Conservation (phyloP, 2,329 filamentous ascomycete genomes). For the Colletotrichum somersetense region DNA sequence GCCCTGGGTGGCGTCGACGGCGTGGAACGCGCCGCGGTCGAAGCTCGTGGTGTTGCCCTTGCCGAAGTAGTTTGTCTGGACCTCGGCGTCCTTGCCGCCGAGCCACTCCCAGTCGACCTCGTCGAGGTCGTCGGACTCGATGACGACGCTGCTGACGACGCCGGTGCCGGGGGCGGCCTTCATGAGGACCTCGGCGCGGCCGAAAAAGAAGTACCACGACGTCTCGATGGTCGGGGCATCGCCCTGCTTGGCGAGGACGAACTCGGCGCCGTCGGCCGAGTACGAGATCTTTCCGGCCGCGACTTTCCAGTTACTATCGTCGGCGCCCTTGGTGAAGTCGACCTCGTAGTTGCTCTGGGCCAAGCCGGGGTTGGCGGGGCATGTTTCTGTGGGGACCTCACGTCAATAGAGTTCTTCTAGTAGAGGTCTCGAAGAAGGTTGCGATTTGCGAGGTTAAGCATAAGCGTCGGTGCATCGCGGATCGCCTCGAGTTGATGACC, state of each 20-base stretch:
- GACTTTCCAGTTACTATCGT: slow-evolving; percentile 54
- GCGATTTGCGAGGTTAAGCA: neutral
- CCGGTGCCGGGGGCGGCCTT: slow-evolving; percentile 57
- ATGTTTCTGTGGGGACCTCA: slow-evolving; percentile 52
- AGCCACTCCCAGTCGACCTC: slow-evolving; percentile 91
- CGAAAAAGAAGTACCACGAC: slow-evolving; percentile 89
- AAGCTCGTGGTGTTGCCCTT: slow-evolving; percentile 76
- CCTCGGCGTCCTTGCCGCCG: slow-evolving; percentile 74
- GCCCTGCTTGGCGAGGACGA: slow-evolving; percentile 68
- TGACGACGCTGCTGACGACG: slow-evolving; percentile 81
- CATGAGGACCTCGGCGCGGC: slow-evolving; percentile 76
- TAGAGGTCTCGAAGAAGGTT: neutral
- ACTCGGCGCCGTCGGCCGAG: slow-evolving; percentile 48
- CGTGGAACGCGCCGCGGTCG: slow-evolving; percentile 71
- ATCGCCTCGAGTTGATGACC: neutral
- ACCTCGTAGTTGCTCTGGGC: slow-evolving; percentile 64
- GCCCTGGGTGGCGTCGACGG: slow-evolving; percentile 55
- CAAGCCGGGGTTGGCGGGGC: slow-evolving; percentile 73
- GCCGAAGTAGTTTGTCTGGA: slow-evolving; percentile 87
- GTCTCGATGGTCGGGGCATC: slow-evolving; percentile 74
- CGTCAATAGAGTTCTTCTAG: slow-evolving; percentile 4
- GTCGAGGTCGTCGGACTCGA: slow-evolving; percentile 82
- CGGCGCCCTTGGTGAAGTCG: slow-evolving; percentile 75
- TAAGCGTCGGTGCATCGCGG: neutral
- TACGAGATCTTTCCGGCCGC: slow-evolving; percentile 47